Evolutionary conservation across 2,329 filamentous ascomycete genomes (phyloP), one percentile per base, ranked within the genome.

Genomic region (Zopfia rhizophila): DNA sequence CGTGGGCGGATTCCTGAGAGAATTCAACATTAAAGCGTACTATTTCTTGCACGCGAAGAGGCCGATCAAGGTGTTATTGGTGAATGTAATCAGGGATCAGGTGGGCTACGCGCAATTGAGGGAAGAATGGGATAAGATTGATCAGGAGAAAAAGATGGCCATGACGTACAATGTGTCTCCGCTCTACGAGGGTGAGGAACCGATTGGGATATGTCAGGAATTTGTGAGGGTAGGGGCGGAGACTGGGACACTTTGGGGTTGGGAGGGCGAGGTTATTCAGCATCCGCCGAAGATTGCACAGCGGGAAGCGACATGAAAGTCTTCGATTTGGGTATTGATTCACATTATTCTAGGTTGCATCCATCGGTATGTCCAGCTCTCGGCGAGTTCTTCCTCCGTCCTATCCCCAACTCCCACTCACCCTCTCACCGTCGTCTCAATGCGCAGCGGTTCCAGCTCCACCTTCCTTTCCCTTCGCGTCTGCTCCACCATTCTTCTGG

Each of bases 141-240:
- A 58, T 60, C 32, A 40, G 46, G 55, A 32, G 30, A 65, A 59
- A 24, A 56, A 53, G 32, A 70, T 79, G 66, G 68, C 63, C 17
- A 68, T 69, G 53, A 54, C 65, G 5, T 72, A 73, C 40, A 65
- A 71, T 50, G 72, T 79, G 12, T 73, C 74, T 16, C 63, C 65
- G 8, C 63, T 68, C 5, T 75, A 71, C 47, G 73, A 74, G 33
- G 70, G 69, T 3, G 73, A 76, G 42, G 72, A 75, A 28, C 53
- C 58, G 1, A 56, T 56, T 8, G 64, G 72, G 48, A 45, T 74
- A 32, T 76, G 77, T 42, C 72, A 73, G 42, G 49, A 63, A 3
- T 77, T 72, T 69, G 68, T 77, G n/a, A 74, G 63, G 50, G 63
- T 65, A 7, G 69, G 67, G 16, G 72, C 75, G 3, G 51, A 78